These are phyloP conservation scores for Trametes cingulata DNA, from an alignment of 768 basidiomycete species.

Conservation along the genomic window DNA sequence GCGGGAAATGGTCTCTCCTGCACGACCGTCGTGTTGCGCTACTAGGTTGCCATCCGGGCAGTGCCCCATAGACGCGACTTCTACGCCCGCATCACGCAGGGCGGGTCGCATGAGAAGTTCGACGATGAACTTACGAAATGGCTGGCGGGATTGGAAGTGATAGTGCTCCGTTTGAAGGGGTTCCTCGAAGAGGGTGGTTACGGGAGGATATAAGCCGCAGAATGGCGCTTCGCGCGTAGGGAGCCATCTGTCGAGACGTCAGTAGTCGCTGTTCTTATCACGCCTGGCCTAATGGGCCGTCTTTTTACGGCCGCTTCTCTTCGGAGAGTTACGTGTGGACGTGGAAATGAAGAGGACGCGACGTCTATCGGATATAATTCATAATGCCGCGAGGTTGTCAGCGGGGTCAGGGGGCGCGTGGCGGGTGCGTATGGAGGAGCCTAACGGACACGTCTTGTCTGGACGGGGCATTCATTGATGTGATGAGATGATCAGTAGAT, in stretches of 20 bases:
- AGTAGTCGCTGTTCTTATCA: slow-evolving; percentile 18
- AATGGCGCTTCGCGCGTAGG: slow-evolving; percentile 6
- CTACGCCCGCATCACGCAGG: slow-evolving; percentile 60
- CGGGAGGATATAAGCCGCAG: slow-evolving; percentile 45
- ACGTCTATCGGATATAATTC: slow-evolving; percentile 19
- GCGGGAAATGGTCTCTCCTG: slow-evolving; percentile 4
- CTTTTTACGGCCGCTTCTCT: slow-evolving; percentile 11
- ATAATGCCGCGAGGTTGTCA: slow-evolving; percentile 17
- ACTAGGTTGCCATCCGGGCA: slow-evolving; percentile 44
- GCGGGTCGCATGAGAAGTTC: slow-evolving; percentile 55
- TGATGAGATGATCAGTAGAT: slow-evolving; percentile 16
- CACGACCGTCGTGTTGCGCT: not conserved
- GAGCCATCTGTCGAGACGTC: slow-evolving; percentile 15
- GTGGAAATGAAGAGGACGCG: slow-evolving; percentile 4
- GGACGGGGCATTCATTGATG: slow-evolving; percentile 8
- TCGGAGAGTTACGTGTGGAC: slow-evolving; percentile 8
- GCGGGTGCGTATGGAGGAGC: slow-evolving; percentile 3
- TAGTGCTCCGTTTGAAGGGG: slow-evolving; percentile 49
- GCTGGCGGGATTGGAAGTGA: slow-evolving; percentile 56
- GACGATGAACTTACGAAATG: slow-evolving; percentile 56
- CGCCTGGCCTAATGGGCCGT: slow-evolving; percentile 1
- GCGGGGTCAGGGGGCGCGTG: slow-evolving; percentile 3
- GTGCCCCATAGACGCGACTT: slow-evolving; percentile 65
- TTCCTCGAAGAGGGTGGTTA: slow-evolving; percentile 61
- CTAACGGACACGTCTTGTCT: slow-evolving; percentile 16